Evolutionary conservation across 208 protist species (phyloP), one percentile per base, ranked within the genome.

Genomic region (Endotrypanum monterogeii): DNA sequence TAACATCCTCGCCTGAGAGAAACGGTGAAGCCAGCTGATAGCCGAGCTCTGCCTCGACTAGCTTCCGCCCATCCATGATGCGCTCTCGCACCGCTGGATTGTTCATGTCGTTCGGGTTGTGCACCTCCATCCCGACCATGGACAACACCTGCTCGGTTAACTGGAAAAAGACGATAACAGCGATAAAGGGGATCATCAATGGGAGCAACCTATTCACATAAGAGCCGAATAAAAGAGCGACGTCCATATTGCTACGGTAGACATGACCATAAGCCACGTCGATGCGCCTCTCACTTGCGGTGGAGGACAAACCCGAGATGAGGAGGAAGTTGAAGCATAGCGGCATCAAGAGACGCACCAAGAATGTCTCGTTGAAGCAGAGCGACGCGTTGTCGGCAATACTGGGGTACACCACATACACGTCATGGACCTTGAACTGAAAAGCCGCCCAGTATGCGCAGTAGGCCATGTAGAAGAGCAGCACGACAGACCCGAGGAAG

Each of bases 401-500:
- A 73, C 84, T 78, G 12, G 94, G 92, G 72, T 96, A 89, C n/a
- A 97, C 83, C 32, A 94, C 84, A 75, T 97, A 96, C 30, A 96
- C 79, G 74, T 97, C 90, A 70, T 97, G 97, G 30, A 98, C 82
- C 79, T 96, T 95, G 50, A 98, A 88, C 77, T 95, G 92, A 60
- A 98, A 91, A 50, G 92, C 89, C 6, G 92, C 89, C 93, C 92
- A 97, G 83, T 97, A 98, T 35, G 90, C 68, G 81, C 91, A 96
- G 80, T 89, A 92, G 32, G 89, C 92, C 89, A 96, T 95, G 86
- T 98, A 98, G 78, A 94, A 96, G 73, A 98, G 86, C 62, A 97
- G 85, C 35, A 97, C 69, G 41, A 97, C 80, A 39, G 89, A 94
- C n/a, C 82, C 85, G 11, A 93, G 67, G 66, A 96, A 91, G 66